These are phyloP conservation scores for Rhodocollybia butyracea DNA, from an alignment of 768 basidiomycete genomes.

Conservation along the genomic window DNA sequence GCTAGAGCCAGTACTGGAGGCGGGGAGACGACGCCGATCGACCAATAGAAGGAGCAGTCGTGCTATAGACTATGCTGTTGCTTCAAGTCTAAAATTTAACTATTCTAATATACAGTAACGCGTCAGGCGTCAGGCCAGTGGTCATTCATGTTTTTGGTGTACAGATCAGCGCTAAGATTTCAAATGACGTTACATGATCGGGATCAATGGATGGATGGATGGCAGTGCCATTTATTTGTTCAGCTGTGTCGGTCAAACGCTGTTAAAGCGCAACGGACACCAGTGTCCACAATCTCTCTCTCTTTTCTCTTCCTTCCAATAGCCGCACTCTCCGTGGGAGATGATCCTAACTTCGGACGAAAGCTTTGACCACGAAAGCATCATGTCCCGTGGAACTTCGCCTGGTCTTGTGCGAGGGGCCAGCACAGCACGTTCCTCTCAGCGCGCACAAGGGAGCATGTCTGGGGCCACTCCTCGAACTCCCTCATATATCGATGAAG, in stretches of 20 bases:
- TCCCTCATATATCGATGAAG: conserved; percentile 19
- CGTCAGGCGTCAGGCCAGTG: no score
- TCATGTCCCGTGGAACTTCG: conserved; percentile 10
- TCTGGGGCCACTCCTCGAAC: neutral
- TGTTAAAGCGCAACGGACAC: neutral
- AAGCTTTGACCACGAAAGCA: conserved; percentile 16
- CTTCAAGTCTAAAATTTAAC: no score
- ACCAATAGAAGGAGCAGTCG: conserved; percentile 6
- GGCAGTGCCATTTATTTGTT: neutral
- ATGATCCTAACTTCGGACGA: conserved; percentile 13
- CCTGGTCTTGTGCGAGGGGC: conserved; percentile 13
- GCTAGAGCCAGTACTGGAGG: conserved; percentile 46
- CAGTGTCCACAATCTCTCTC: neutral
- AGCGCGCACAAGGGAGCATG: neutral
- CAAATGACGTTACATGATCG: no score
- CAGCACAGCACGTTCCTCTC: conserved; percentile 1
- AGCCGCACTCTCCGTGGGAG: neutral
- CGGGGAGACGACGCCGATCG: conserved; percentile 36
- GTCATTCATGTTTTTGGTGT: no score
- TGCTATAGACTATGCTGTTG: neutral
- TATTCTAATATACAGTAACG: no score
- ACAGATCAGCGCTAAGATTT: no score
- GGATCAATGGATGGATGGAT: no score
- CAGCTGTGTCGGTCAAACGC: no score
- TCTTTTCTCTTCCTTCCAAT: neutral